Evolutionary conservation across 306 rosid genomes (phyloP), one percentile per base, ranked within the genome.

Genomic region (Carpinus viminea): DNA sequence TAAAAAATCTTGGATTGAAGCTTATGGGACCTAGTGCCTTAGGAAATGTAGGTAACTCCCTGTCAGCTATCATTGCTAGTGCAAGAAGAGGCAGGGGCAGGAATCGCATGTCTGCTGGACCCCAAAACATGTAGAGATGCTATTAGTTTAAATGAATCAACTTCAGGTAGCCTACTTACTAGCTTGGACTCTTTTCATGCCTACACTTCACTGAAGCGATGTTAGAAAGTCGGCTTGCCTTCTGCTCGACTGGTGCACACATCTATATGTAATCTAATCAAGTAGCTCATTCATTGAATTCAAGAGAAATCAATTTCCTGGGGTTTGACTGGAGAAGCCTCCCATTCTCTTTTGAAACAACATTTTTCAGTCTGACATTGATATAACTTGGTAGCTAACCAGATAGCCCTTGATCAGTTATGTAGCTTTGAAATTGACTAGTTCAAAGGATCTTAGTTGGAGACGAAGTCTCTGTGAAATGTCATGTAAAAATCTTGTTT

Each of bases 21-120:
- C 91, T 92, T 65, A 87, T 95, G 90, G 98, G 97, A 45, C 73
- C 81, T 13, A 71, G 70, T 81, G 90, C 96, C 65, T 36, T 92
- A 16, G 81, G 80, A 36, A 78, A 50, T 81, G 74, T 78, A 0
- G 87, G 82, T 4, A 75, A 77, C 78, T 70, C 89, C 20, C 70
- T 93, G 72, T 85, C 86, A 45, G 53, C 87, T 74, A 78, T 77
- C 62, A 88, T 95, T 71, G 87, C 81, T 15, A 80, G 74, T 75
- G 80, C 90, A 1, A 83, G 97, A 79, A 90, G 87, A 88, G 91
- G 90, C 83, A 78, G 84, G 65, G 90, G 92, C 61, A 87, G 88
- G 87, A 83, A 83, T 76, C 92, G 93, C 53, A 2, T 16, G 26
- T 65, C 61, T 53, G 76, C 84, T 47, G 74, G 81, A 54, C 81